Conservation (phyloP, 164 flowering plant species). For the Saururus chinensis region DNA sequence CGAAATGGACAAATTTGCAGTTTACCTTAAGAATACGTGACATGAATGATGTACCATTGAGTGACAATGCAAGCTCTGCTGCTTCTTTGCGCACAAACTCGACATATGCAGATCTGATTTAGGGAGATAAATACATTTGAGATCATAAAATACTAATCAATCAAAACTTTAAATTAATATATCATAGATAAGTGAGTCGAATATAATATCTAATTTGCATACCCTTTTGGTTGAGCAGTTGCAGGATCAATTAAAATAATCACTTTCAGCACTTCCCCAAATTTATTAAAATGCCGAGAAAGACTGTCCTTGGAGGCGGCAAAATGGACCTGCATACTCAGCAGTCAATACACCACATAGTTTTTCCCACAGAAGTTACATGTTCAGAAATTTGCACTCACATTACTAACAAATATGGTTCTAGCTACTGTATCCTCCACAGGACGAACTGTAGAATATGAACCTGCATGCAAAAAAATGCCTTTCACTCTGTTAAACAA, state of each 20-base stretch:
- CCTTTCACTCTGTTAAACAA: background rate
- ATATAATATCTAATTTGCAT: too few species aligned
- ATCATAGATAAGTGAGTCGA: too few species aligned
- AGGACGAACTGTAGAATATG: slow-evolving; percentile 37
- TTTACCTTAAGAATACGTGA: slow-evolving; percentile 76
- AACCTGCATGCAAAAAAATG: slow-evolving; percentile 32
- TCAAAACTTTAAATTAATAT: too few species aligned
- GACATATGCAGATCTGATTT: too few species aligned
- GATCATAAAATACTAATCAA: too few species aligned
- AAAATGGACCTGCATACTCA: slow-evolving; percentile 70
- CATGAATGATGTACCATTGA: slow-evolving; percentile 91
- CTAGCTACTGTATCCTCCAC: slow-evolving; percentile 79
- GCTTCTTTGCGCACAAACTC: slow-evolving; percentile 72
- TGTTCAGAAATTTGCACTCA: slow-evolving; percentile 18
- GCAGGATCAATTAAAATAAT: slow-evolving; percentile 71
- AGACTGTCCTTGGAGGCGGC: slow-evolving; percentile 93
- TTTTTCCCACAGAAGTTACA: background rate
- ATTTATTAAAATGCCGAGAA: slow-evolving; percentile 83
- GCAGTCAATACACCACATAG: slow-evolving; percentile 2
- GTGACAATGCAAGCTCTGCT: slow-evolving; percentile 70
- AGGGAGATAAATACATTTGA: too few species aligned
- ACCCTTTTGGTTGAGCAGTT: slow-evolving; percentile 93
- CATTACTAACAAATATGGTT: slow-evolving; percentile 82
- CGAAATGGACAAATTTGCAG: background rate
- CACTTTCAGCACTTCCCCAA: slow-evolving; percentile 88